Conservation (phyloP, 2,329 filamentous ascomycete species). For the Nothophoma quercina region DNA sequence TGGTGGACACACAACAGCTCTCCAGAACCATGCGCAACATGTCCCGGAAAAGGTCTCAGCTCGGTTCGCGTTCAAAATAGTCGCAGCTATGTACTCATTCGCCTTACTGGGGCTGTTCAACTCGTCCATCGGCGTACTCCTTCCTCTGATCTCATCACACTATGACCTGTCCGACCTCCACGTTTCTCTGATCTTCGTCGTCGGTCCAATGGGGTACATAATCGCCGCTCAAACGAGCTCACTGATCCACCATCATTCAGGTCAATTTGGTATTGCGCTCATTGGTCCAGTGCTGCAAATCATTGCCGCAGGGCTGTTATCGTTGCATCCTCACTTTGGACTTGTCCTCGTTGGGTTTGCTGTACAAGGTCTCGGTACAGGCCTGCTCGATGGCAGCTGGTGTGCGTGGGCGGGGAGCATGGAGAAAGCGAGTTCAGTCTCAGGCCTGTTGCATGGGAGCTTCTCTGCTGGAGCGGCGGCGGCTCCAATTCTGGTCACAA, state of each 20-base stretch:
- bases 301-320: slow-evolving; percentile 36
- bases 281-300: slow-evolving; percentile 51
- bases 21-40: background rate
- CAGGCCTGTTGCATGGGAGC: slow-evolving; percentile 53
- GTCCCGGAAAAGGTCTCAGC: background rate
- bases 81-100: slow-evolving; percentile 66
- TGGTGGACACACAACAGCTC: background rate
- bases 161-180: slow-evolving; percentile 54
- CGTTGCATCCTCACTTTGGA: slow-evolving; percentile 42
- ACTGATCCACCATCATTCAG: slow-evolving; percentile 50
- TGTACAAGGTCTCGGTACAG: slow-evolving; percentile 49
- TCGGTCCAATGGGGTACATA: slow-evolving; percentile 55
- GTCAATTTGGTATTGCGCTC: slow-evolving; percentile 54
- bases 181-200: slow-evolving; percentile 57
- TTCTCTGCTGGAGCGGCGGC: slow-evolving; percentile 51
- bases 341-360: slow-evolving; percentile 43
- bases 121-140: slow-evolving; percentile 43
- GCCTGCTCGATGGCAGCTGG: slow-evolving; percentile 55
- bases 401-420: slow-evolving; percentile 56
- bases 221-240: slow-evolving; percentile 52
- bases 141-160: slow-evolving; percentile 48
- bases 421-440: slow-evolving; percentile 50
- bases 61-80: slow-evolving; percentile 48
- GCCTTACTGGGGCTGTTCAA: slow-evolving; percentile 59
- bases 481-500: slow-evolving; percentile 48